phyloP scores from a whole-genome alignment of 768 basidiomycete genomes.

The Glaciozyma martinii region DNA sequence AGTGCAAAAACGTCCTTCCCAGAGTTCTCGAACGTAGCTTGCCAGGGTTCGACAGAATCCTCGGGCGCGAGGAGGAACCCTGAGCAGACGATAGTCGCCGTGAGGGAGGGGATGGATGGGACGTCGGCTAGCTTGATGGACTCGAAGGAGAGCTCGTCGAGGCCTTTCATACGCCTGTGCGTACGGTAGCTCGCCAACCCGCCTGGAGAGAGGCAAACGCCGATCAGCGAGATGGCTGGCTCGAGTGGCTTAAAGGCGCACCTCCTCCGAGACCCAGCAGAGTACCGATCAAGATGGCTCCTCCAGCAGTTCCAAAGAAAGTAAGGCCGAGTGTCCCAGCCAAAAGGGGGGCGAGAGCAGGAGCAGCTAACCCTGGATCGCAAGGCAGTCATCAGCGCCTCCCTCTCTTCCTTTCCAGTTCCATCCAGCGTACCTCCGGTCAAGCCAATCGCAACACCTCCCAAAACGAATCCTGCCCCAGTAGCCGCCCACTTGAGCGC shows the following conservation, averaged over 20 bases:
- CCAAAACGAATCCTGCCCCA: conserved; percentile 32
- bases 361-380: conserved; percentile 32
- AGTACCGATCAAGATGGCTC: conserved; percentile 33
- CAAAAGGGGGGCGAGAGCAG: conserved; percentile 28
- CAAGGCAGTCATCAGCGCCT: background rate
- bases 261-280: conserved; percentile 33
- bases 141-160: conserved; percentile 33
- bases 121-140: conserved; percentile 20
- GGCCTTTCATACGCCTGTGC: conserved; percentile 31
- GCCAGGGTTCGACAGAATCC: conserved; percentile 41
- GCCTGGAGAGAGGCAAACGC: background rate
- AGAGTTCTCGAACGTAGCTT: conserved; percentile 17
- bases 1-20: conserved; percentile 42
- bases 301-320: conserved; percentile 28
- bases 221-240: background rate
- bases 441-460: conserved; percentile 32
- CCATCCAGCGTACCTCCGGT: conserved; percentile 25
- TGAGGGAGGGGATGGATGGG: conserved; percentile 32
- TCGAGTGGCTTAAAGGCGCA: background rate
- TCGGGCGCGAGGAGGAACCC: conserved; percentile 42
- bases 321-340: conserved; percentile 24
- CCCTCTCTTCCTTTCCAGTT: background rate
- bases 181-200: conserved; percentile 33
- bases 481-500: conserved; percentile 32
- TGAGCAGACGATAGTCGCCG: conserved; percentile 39